Percentiles rank a stretch among this genome's conserved stretches.
Conservation (phyloP, 257 asterid genomes). For the Cruciata laevipes region DNA sequence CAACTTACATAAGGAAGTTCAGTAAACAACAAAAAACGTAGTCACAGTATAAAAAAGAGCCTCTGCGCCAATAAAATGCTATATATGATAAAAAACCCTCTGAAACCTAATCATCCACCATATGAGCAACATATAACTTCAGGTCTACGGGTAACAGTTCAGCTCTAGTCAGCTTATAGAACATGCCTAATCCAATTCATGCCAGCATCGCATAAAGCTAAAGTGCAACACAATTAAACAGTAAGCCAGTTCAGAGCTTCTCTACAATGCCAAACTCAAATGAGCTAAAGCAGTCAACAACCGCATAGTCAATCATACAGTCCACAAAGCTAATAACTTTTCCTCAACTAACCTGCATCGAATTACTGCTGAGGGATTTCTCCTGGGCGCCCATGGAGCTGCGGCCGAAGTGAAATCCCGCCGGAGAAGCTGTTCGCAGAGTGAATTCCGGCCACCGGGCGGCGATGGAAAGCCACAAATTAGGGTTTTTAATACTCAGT, state of each 20-base stretch:
- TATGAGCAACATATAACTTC: neutral
- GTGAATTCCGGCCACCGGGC: constrained; percentile 17
- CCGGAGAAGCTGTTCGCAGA: constrained; percentile 16
- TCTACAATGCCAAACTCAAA: neutral
- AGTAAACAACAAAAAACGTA: neutral
- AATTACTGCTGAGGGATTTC: constrained; percentile 24
- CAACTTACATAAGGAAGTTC: neutral
- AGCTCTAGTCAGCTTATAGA: neutral
- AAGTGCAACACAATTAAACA: neutral
- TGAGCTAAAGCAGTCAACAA: neutral
- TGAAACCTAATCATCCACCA: neutral
- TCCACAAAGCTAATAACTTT: neutral
- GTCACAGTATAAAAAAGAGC: neutral
- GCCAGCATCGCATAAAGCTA: neutral
- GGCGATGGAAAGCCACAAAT: constrained; percentile 20
- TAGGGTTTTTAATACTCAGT: constrained; percentile 47
- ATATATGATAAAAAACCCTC: neutral
- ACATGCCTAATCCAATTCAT: neutral
- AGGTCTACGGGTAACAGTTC: neutral
- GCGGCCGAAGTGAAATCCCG: constrained; percentile 26
- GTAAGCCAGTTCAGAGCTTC: neutral
- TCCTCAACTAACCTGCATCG: constrained; percentile 32
- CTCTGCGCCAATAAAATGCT: neutral
- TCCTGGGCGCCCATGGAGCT: constrained; percentile 39
- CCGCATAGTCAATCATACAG: neutral